These are phyloP conservation scores for Rubia occidens DNA, from an alignment of 305 asterid species.

Conservation along the genomic window DNA sequence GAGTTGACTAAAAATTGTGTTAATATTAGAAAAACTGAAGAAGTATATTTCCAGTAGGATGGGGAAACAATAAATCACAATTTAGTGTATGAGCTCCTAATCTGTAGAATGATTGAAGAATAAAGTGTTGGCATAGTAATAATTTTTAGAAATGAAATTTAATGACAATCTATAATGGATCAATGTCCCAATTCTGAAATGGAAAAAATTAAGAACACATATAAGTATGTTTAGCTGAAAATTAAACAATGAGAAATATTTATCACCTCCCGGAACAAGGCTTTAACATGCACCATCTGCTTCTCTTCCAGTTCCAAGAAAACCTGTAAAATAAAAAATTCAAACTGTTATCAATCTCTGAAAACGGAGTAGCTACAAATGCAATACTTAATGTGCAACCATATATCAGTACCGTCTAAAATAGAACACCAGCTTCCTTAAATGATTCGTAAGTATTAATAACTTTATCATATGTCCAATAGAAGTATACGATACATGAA, in stretches of 20 bases:
- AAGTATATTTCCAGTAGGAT: background rate
- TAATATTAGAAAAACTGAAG: too few species aligned
- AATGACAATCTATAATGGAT: background rate
- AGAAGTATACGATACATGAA: conserved; percentile 11
- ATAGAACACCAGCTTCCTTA: background rate
- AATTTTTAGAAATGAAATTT: background rate
- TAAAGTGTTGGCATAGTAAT: background rate
- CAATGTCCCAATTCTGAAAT: conserved; percentile 7
- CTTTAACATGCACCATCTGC: conserved; percentile 74
- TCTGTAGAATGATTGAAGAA: background rate
- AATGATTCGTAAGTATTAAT: background rate
- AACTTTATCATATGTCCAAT: background rate
- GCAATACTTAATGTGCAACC: background rate
- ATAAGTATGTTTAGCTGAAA: background rate
- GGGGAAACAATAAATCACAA: background rate
- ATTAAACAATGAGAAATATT: background rate
- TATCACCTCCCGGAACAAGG: conserved; percentile 71
- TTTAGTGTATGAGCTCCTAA: background rate
- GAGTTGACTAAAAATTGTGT: too few species aligned
- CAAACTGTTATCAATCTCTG: conserved; percentile 16
- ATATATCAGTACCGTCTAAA: background rate
- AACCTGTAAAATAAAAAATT: conserved; percentile 37
- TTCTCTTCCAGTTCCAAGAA: conserved; percentile 74
- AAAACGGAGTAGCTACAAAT: background rate
- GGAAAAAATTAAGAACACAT: background rate